Conservation (phyloP, 345 rosid genomes). For the Syzygium aromaticum region DNA sequence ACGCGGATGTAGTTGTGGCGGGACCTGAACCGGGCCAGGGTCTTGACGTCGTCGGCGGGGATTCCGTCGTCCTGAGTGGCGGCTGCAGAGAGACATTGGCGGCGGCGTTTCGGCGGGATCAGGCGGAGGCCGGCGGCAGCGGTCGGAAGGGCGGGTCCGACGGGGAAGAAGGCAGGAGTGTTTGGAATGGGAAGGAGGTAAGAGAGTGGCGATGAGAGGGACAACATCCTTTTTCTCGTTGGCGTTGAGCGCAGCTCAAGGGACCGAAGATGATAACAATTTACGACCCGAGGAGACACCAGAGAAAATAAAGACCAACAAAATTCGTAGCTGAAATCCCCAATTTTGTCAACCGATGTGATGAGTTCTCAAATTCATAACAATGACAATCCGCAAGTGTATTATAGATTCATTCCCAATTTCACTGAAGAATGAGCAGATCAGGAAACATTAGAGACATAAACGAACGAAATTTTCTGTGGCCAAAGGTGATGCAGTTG, state of each 20-base stretch:
- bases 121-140: background rate
- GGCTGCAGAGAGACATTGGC: background rate
- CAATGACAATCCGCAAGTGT: background rate
- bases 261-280: background rate
- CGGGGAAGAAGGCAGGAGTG: background rate
- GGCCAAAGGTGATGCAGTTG: background rate
- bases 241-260: background rate
- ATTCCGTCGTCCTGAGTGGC: slow-evolving; percentile 46
- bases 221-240: background rate
- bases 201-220: background rate
- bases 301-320: background rate
- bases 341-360: background rate
- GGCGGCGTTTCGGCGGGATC: slow-evolving; percentile 3
- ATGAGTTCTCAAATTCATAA: background rate
- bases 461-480: background rate
- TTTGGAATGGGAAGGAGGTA: background rate
- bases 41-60: slow-evolving; percentile 55
- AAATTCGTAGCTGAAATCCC: background rate
- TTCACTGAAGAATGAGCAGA: background rate
- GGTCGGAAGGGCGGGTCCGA: background rate
- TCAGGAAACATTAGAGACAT: background rate
- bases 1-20: slow-evolving; percentile 79
- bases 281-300: background rate
- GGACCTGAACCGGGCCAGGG: slow-evolving; percentile 65
- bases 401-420: background rate